Evolutionary conservation across 495 filamentous ascomycete species (phyloP), one percentile per base, ranked within the genome.

Genomic region (Talaromyces nanjingensis): DNA sequence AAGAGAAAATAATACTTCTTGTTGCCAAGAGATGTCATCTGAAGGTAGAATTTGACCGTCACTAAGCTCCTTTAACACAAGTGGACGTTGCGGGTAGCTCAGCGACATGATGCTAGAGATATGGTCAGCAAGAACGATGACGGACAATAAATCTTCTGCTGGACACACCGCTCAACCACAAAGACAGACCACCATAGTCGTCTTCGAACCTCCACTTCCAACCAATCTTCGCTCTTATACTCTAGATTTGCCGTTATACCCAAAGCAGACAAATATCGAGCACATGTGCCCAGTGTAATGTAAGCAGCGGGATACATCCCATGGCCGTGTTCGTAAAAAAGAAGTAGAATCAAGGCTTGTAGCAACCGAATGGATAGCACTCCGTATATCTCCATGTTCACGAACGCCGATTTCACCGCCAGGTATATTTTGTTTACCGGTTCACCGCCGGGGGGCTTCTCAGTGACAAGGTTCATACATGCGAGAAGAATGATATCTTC

Each of bases 171-270:
- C n/a, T 67, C 65, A 18, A 64, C 64, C 11, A 63, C 45, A 67
- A 64, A 67, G 14, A 67, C 20, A 25, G 52, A 49, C 65, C 65
- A 67, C 65, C 65, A 67, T 57, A 67, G 24, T 22, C 65, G 65
- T 47, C 65, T 67, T 52, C 54, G 24, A 11, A 31, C 16, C 31
- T 67, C 65, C 6, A 24, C 42, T 8, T 64, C 56, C 18, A 67
- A 60, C 65, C 65, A 67, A 27, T 61, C 42, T 14, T 16, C 24
- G 20, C 54, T 20, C 14, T 61, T 42, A 9, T 42, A n/a, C 37
- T 42, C 37, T 16, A 0, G 12, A 42, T 42, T 42, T 42, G 37
- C 1, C 37, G 11, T 16, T 42, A 42, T 42, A 42, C 37, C 37
- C 37, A 42, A 42, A 42, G 37, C 37, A 16, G 37, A 42, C 37